Evolutionary conservation across 768 basidiomycete genomes (phyloP).

Genomic region (Mycena rosella): DNA sequence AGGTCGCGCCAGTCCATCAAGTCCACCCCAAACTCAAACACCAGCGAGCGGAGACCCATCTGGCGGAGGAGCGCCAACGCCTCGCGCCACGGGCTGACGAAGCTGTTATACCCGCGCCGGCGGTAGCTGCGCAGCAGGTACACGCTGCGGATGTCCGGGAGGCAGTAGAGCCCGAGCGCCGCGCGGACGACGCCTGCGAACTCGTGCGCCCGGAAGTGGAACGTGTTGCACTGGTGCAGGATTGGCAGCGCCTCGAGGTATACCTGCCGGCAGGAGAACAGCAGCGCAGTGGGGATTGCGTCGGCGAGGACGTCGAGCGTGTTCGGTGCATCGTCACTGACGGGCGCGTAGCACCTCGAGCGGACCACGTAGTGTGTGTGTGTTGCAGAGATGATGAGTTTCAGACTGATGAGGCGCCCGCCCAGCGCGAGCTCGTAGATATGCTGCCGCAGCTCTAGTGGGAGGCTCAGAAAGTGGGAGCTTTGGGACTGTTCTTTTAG

Average conservation of each 20-base stretch:
- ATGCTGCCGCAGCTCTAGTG: conserved; percentile 10
- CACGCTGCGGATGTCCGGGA: no score
- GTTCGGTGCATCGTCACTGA: background rate
- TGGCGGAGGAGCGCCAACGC: no score
- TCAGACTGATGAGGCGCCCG: background rate
- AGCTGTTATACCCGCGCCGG: no score
- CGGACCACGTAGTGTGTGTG: background rate
- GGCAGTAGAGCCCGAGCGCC: no score
- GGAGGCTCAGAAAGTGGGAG: background rate
- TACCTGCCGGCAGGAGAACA: background rate
- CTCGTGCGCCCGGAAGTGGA: no score
- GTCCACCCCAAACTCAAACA: no score
- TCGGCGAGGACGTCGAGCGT: background rate
- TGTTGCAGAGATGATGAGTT: background rate
- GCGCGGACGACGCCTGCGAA: no score
- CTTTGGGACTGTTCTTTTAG: background rate
- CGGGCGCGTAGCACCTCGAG: background rate
- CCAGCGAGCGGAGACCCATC: no score
- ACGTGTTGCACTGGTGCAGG: background rate
- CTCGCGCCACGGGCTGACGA: no score
- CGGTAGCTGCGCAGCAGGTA: no score
- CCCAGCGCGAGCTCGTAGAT: background rate
- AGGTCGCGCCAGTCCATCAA: no score
- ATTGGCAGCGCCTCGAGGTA: background rate
- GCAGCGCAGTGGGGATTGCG: background rate